Conservation (phyloP, 331 rosid species). For the Malus hybrid region DNA sequence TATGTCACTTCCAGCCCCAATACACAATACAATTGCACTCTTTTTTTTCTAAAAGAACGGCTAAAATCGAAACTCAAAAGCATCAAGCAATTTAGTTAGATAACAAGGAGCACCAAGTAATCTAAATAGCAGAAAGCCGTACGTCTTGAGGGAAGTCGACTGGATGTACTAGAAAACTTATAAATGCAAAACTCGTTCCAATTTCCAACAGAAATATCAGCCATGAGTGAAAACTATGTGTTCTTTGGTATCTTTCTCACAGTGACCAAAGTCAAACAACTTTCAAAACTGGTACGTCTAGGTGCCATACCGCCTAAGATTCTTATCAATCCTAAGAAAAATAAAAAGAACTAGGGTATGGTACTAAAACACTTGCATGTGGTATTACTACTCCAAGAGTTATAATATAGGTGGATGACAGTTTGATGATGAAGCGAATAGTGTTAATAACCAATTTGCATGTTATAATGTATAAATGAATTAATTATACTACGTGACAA, state of each 20-base stretch:
- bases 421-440: background rate
- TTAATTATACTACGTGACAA: too few relatives aligned
- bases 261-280: background rate
- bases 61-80: background rate
- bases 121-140: background rate
- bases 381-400: background rate
- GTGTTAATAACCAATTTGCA: background rate
- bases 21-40: background rate
- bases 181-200: background rate
- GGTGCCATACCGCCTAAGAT: background rate
- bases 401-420: background rate
- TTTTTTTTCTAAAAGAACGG: background rate
- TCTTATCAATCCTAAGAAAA: background rate
- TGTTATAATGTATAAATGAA: background rate
- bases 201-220: background rate
- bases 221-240: background rate
- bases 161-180: background rate
- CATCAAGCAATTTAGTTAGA: constrained; percentile 3
- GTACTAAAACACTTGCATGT: too few relatives aligned
- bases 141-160: background rate
- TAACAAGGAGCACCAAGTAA: constrained; percentile 7
- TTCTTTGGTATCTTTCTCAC: background rate
- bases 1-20: background rate
- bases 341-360: too few relatives aligned
- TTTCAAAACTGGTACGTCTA: background rate